Base-by-base conservation (phyloP, 768 basidiomycete species). In the Neoboletus magnificus region DNA sequence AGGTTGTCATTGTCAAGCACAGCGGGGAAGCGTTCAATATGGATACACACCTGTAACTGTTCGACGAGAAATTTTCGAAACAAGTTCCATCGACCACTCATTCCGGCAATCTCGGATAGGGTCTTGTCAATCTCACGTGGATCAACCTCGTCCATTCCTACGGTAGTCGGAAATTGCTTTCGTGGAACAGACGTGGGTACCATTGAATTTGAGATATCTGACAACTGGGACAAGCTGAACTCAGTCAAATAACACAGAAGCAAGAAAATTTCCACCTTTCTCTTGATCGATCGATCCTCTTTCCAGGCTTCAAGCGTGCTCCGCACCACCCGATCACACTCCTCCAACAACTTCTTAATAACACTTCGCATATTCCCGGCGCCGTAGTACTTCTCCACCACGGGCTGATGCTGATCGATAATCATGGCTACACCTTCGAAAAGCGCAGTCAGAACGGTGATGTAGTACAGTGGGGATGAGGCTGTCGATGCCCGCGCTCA, bases 341-440 rank as follows among this genome's bases (percentile, higher is more conserved):
- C 95, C 54, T 86, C 82, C 46, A 97, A 71, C 9, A 99, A 76
- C 41, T 85, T 79, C 23, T 79, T 74, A 2, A 94, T 82, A 13
- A 96, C 93, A 35, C 73, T 80, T 40, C 78, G 74, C 96, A 98
- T 98, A 69, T 89, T 88, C 1, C 93, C 90, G 10, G 71, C 62
- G 0, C 97, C 97, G 64, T 99, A 99, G 73, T 99, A 98, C 73
- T 97, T 98, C 67, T 98, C 96, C 1, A 99, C 95, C 5, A 99
- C 85, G 2, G 93, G 91, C 62, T 97, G 96, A 67, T 99, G 97
- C 66, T 99, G 97, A 64, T 96, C 93, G 22, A 99, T 87, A 60
- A 99, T 93, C 77, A 92, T 84, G 0, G 95, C 97, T 48, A 99
- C 88, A 53, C 87, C 89, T 73, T 99, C 97, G 62, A 98, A 94